phyloP scores from a whole-genome alignment of 139 green algal genomes.

The Micromonas commoda region DNA sequence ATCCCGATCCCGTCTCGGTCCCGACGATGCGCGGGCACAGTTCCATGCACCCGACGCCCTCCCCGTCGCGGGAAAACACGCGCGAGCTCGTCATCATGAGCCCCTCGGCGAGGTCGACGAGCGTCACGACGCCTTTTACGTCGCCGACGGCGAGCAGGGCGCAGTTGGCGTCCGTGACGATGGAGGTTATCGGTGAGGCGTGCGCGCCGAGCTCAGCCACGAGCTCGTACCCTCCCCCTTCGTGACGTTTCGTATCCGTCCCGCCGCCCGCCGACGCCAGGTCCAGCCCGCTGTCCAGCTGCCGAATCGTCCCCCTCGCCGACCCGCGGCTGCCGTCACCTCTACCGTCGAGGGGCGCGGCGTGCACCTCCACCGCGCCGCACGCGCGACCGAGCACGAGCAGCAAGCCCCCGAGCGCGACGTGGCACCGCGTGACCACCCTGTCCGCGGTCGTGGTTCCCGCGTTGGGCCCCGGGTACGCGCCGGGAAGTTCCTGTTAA shows the following conservation, averaged over 20 bases:
- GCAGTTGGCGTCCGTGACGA: neutral
- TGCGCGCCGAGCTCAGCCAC: neutral
- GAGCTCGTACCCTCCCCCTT: neutral
- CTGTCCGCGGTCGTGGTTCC: neutral
- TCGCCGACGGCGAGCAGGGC: neutral
- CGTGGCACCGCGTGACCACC: neutral
- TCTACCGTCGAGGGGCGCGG: too few relatives aligned
- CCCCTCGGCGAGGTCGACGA: neutral
- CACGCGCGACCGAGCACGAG: neutral
- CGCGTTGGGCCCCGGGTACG: neutral
- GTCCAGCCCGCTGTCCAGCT: neutral
- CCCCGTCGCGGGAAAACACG: neutral
- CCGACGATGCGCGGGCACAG: neutral
- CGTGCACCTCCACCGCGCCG: neutral
- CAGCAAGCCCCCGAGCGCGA: neutral
- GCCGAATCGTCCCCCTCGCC: too few relatives aligned
- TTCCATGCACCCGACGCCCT: neutral
- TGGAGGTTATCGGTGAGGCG: neutral
- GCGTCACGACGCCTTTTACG: neutral
- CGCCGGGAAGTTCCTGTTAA: neutral
- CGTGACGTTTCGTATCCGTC: neutral
- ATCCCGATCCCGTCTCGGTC: neutral
- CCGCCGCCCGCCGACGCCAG: neutral
- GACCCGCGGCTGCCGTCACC: too few relatives aligned
- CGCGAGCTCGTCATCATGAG: too few relatives aligned